Conservation (phyloP, 495 filamentous ascomycete species). For the Xylaria venustula region DNA sequence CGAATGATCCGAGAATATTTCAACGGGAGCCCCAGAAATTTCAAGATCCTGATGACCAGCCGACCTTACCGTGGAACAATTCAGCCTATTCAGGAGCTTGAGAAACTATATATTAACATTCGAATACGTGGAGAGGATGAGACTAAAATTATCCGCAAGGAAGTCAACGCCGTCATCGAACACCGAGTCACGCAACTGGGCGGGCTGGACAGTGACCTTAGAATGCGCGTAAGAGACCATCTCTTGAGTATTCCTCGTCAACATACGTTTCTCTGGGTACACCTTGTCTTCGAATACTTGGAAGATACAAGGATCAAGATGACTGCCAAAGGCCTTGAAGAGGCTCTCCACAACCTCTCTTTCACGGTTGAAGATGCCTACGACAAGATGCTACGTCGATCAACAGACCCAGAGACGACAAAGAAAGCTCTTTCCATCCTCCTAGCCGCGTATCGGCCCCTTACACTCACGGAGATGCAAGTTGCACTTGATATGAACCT, state of each 20-base stretch:
- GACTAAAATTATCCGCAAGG: slow-evolving; percentile 33
- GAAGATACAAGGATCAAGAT: neutral
- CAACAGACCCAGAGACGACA: slow-evolving; percentile 21
- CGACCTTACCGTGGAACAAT: slow-evolving; percentile 43
- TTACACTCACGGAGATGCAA: slow-evolving; percentile 41
- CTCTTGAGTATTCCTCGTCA: slow-evolving; percentile 27
- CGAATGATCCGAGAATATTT: neutral
- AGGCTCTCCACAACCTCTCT: slow-evolving; percentile 30
- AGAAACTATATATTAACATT: slow-evolving; percentile 30
- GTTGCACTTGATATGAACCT: slow-evolving; percentile 27
- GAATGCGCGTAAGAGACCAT: slow-evolving; percentile 20
- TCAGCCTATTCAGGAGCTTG: slow-evolving; percentile 24
- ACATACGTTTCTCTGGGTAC: slow-evolving; percentile 38
- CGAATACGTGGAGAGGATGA: slow-evolving; percentile 38
- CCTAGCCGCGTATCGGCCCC: slow-evolving; percentile 35
- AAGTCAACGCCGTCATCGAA: slow-evolving; percentile 45
- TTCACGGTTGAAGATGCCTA: slow-evolving; percentile 39
- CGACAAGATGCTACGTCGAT: slow-evolving; percentile 34
- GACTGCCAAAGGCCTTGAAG: slow-evolving; percentile 16
- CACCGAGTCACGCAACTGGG: slow-evolving; percentile 26
- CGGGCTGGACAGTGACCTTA: slow-evolving; percentile 1
- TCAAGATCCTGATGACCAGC: slow-evolving; percentile 52
- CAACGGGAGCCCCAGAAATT: neutral
- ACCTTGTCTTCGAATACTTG: slow-evolving; percentile 31
- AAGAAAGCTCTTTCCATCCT: slow-evolving; percentile 38